Evolutionary conservation across 768 basidiomycete genomes (phyloP).

Genomic region (Kwoniella bestiolae): DNA sequence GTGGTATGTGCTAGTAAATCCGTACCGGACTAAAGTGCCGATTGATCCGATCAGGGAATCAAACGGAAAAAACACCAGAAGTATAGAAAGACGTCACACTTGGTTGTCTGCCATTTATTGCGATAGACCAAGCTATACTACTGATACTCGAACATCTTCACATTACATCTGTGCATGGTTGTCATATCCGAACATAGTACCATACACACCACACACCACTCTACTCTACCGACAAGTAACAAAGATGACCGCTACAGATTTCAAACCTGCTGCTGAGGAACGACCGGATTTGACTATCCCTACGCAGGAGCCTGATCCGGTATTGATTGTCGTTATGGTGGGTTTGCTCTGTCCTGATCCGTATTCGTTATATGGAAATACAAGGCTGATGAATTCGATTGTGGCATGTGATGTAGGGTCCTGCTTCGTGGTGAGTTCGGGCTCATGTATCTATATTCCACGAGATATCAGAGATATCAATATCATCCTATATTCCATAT

Average conservation of each 20-base stretch:
- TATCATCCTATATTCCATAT: too few relatives aligned
- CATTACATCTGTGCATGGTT: too few relatives aligned
- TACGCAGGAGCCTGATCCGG: constrained; percentile 44
- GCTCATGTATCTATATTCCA: too few relatives aligned
- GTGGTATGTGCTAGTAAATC: too few relatives aligned
- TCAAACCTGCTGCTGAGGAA: constrained; percentile 5
- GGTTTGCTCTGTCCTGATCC: too few relatives aligned
- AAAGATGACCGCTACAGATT: not conserved
- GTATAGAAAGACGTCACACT: not conserved
- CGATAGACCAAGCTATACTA: not conserved
- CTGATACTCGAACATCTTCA: too few relatives aligned
- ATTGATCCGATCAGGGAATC: not conserved
- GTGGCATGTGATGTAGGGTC: constrained; percentile 39
- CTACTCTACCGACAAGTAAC: not conserved
- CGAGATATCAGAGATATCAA: too few relatives aligned
- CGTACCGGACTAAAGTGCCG: not conserved
- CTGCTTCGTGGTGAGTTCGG: constrained; percentile 43
- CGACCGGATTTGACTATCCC: constrained; percentile 51
- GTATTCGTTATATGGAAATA: constrained; percentile 73
- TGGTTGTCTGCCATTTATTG: too few relatives aligned
- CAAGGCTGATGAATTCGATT: constrained; percentile 48
- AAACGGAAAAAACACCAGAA: not conserved
- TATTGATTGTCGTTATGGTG: constrained; percentile 60
- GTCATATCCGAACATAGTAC: not conserved
- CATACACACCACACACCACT: not conserved